Evolutionary conservation across 208 protist species (phyloP).

Genomic region (Leishmania arabica): DNA sequence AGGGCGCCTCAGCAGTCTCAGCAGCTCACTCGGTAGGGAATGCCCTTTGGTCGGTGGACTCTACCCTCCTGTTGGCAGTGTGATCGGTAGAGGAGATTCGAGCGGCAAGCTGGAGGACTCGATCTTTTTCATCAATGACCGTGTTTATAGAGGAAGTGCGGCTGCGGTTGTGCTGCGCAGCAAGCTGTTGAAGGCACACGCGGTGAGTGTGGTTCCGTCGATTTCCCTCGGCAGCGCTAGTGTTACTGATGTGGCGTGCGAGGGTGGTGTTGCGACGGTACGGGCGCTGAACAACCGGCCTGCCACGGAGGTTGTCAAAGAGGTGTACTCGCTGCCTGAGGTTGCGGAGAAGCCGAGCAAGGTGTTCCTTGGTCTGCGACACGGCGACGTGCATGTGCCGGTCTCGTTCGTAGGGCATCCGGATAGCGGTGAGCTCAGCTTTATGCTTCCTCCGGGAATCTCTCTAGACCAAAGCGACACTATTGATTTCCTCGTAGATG

Average conservation of each 20-base stretch:
- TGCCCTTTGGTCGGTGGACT: conserved; percentile 74
- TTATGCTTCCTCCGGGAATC: conserved; percentile 42
- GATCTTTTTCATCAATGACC: conserved; percentile 84
- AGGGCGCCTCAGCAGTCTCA: conserved; percentile 51
- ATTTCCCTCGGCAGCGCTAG: conserved; percentile 54
- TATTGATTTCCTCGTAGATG: conserved; percentile 80
- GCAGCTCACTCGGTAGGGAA: conserved; percentile 30
- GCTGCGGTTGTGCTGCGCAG: conserved; percentile 76
- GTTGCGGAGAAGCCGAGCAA: conserved; percentile 62
- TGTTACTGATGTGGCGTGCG: conserved; percentile 37
- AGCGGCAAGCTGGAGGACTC: conserved; percentile 56
- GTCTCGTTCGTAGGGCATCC: conserved; percentile 75
- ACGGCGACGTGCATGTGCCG: conserved; percentile 57
- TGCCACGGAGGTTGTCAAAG: conserved; percentile 68
- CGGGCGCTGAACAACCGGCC: conserved; percentile 37
- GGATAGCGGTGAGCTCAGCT: conserved; percentile 45
- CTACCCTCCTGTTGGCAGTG: conserved; percentile 58
- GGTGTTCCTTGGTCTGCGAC: conserved; percentile 66
- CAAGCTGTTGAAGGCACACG: conserved; percentile 55
- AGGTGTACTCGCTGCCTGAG: conserved; percentile 59
- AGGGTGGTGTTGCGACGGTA: conserved; percentile 55
- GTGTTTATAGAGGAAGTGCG: conserved; percentile 80
- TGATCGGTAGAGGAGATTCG: conserved; percentile 5
- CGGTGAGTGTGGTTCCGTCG: conserved; percentile 74
- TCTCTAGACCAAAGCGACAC: conserved; percentile 28